Evolutionary conservation across 2,329 filamentous ascomycete species (phyloP).

Genomic region (Trichoderma hamatum): DNA sequence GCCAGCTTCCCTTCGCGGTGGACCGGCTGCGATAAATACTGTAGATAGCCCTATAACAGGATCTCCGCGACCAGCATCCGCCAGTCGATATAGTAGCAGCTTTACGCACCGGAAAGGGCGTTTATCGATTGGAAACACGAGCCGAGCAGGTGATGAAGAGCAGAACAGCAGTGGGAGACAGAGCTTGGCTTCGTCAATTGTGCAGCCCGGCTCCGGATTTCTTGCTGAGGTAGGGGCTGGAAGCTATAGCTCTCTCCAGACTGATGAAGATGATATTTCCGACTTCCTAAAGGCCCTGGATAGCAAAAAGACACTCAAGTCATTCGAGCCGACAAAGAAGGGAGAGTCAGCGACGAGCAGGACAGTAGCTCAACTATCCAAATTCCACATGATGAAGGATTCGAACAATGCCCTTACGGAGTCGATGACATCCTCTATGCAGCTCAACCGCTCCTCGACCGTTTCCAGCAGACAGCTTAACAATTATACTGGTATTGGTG

Average conservation of each 20-base stretch:
- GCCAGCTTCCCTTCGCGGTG: slow-evolving; percentile 71
- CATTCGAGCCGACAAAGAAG: slow-evolving; percentile 70
- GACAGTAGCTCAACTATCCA: slow-evolving; percentile 77
- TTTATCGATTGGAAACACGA: slow-evolving; percentile 74
- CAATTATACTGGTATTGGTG: slow-evolving; percentile 66
- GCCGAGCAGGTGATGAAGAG: slow-evolving; percentile 69
- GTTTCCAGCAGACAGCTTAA: slow-evolving; percentile 66
- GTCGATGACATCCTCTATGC: slow-evolving; percentile 86
- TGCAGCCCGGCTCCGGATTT: slow-evolving; percentile 76
- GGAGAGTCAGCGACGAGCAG: slow-evolving; percentile 72
- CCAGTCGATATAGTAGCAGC: slow-evolving; percentile 89
- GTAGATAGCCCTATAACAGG: slow-evolving; percentile 69
- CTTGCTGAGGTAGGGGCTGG: slow-evolving; percentile 70
- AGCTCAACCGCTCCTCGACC: slow-evolving; percentile 80
- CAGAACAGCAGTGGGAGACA: slow-evolving; percentile 80
- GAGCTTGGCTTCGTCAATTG: slow-evolving; percentile 70
- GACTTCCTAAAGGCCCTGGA: slow-evolving; percentile 91
- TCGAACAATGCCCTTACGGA: slow-evolving; percentile 88
- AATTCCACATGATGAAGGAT: slow-evolving; percentile 86
- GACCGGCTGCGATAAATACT: slow-evolving; percentile 59
- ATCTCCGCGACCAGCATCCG: slow-evolving; percentile 76
- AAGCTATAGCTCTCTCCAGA: slow-evolving; percentile 67
- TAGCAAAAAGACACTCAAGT: slow-evolving; percentile 80
- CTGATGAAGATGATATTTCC: slow-evolving; percentile 90
- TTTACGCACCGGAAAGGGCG: slow-evolving; percentile 84